Evolutionary conservation across 306 rosid species (phyloP).

Genomic region (Senna tora): DNA sequence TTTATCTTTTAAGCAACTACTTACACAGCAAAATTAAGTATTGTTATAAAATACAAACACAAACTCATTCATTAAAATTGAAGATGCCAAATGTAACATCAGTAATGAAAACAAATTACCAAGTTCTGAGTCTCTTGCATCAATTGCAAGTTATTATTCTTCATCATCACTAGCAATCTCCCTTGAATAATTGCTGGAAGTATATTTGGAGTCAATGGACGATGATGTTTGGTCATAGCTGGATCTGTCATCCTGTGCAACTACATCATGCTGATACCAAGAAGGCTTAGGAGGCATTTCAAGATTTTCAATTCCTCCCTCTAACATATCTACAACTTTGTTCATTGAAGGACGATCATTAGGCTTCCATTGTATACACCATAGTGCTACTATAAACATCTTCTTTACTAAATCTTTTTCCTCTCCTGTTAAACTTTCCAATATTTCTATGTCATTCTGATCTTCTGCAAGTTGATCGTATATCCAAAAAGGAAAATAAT

Average conservation of each 20-base stretch:
- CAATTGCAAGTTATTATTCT: no score
- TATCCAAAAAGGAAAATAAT: constrained; percentile 25
- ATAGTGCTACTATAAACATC: constrained; percentile 39
- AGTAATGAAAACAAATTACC: no score
- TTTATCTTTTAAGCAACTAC: no score
- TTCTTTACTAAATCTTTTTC: constrained; percentile 28
- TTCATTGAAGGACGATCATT: constrained; percentile 34
- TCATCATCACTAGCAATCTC: no score
- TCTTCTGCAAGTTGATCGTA: not conserved
- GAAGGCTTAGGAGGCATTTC: constrained; percentile 36
- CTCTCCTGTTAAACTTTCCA: not conserved
- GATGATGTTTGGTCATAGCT: not conserved
- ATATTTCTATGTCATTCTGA: not conserved
- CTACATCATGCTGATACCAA: not conserved
- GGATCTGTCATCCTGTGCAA: not conserved
- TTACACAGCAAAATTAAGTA: no score
- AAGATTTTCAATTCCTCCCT: constrained; percentile 9
- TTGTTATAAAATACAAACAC: no score
- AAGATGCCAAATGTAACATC: no score
- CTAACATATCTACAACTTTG: constrained; percentile 39
- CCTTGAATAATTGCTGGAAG: not conserved
- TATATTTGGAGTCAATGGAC: not conserved
- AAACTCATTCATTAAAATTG: no score
- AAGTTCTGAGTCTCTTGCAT: no score
- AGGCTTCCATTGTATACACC: constrained; percentile 44